Evolutionary conservation across 352 stramenopile species (phyloP), one percentile per base, ranked within the genome.

Genomic region (Phytopythium chamaehyphon): DNA sequence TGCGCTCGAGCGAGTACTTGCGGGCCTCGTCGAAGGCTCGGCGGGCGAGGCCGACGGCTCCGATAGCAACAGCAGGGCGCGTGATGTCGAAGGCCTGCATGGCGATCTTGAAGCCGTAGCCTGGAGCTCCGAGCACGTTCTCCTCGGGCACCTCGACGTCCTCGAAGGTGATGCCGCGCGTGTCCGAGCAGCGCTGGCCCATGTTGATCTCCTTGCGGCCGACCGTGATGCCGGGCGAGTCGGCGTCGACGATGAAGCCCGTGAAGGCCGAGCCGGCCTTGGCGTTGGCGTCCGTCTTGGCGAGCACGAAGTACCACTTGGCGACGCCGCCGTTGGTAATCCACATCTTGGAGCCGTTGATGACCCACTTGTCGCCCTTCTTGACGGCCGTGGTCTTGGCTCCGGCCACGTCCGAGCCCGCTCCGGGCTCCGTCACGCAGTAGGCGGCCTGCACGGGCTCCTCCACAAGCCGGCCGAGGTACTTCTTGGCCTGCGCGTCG

Each of bases 261-360:
- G 86, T 96, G 58, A 96, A 96, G n/a, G 83, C 86, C 57, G 66
- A 64, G 39, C 84, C 86, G 24, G 83, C 83, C 19, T 73, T 83
- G 5, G 85, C 79, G 1, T 33, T 72, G 19, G 81, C 26, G 62
- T 97, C 82, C 15, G 89, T 96, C 71, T 97, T 96, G 59, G 89
- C 89, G 18, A 96, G 62, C 47, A 97, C 88, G 42, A 96, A 95
- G 71, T 76, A 96, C 79, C 83, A 95, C 57, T 96, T 92, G 57
- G 90, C 90, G 33, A 95, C 84, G 40, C 80, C 72, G 40, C 87
- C 90, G 67, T 97, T 97, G 24, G 90, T 97, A 69, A 97, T 97
- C 86, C 86, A 97, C 80, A 95, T 93, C 71, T 97, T 97, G 51
- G 71, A 88, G 48, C 90, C 90, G 66, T 97, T 97, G 42, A 97